Evolutionary conservation across 2,329 filamentous ascomycete species (phyloP), one percentile per base, ranked within the genome.

Genomic region (Ophiostoma novo-ulmi): DNA sequence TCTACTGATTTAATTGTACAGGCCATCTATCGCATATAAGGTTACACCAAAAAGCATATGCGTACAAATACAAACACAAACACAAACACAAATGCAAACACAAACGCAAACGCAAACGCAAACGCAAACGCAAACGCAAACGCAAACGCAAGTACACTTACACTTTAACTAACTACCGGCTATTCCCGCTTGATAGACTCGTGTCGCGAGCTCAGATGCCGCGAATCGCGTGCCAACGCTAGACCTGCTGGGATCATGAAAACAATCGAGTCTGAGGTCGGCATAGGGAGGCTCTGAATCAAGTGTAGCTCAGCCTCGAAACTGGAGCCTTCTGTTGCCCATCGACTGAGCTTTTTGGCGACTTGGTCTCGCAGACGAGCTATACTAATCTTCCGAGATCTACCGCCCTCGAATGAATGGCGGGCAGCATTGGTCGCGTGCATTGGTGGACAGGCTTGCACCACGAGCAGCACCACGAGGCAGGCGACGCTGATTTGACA

Each of bases 401-500:
- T 65, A 8, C 58, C 26, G 26, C 58, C 58, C 3, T 20, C 14
- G 13, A 22, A 20, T n/a, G 52, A 44, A 3, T 38, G 68, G 13
- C 39, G n/a, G 4, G 31, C 17, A 3, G 44, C 20, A 7, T 26
- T 48, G 11, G 66, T 20, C 10, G 26, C 38, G 14, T 78, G 71
- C 26, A 75, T 71, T 11, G 65, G 65, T 11, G 75, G 75, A 5
- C 78, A 78, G 20, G 74, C 76, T 13, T 78, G 76, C 6, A 79
- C 78, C 66, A 80, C 69, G 70, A 76, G 75, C 39, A 81, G 73
- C 14, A 79, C 75, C 8, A 79, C 63, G 8, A 81, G 73, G 38
- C 76, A 78, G 3, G 78, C 78, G 73, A 80, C 74, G 70, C 77
- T 78, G 67, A 76, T 76, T 70, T 80, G 79, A 13, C 78, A 77